Conservation (phyloP, 345 rosid genomes). For the Rhodamnia rubescens region DNA sequence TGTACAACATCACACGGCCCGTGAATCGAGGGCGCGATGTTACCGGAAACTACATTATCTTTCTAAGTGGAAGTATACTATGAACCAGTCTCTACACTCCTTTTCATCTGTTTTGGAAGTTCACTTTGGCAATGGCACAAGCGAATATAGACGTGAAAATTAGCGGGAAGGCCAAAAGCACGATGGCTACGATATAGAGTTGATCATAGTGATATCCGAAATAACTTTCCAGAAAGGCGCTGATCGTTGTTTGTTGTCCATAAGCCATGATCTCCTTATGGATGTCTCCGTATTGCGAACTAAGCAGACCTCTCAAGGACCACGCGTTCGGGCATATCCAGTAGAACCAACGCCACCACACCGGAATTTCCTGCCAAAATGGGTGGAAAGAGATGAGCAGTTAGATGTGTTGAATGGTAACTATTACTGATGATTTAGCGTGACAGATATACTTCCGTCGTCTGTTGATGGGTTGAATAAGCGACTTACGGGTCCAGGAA, state of each 20-base stretch:
- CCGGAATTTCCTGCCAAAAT: constrained; percentile 3
- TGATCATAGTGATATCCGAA: neutral
- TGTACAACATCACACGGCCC: neutral
- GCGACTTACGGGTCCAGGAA: constrained; percentile 33
- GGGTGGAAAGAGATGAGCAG: neutral
- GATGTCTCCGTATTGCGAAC: constrained; percentile 10
- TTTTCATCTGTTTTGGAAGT: constrained; percentile 20
- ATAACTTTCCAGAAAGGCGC: neutral
- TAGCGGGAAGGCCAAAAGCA: constrained; percentile 1
- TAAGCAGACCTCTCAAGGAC: constrained; percentile 2
- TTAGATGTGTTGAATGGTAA: neutral
- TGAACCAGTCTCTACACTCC: neutral
- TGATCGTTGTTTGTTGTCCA: neutral
- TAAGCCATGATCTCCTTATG: neutral
- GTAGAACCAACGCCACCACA: constrained; percentile 11
- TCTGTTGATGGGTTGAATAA: neutral
- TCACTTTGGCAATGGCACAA: constrained; percentile 19
- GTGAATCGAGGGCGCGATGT: neutral
- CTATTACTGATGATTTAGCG: neutral
- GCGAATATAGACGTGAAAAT: constrained; percentile 12
- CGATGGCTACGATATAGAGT: neutral
- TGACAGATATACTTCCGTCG: neutral
- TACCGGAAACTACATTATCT: neutral
- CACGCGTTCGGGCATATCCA: constrained; percentile 6
- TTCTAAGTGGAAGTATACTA: neutral